Evolutionary conservation across 352 stramenopile genomes (phyloP), one percentile per base, ranked within the genome.

Genomic region (Peronospora destructor): DNA sequence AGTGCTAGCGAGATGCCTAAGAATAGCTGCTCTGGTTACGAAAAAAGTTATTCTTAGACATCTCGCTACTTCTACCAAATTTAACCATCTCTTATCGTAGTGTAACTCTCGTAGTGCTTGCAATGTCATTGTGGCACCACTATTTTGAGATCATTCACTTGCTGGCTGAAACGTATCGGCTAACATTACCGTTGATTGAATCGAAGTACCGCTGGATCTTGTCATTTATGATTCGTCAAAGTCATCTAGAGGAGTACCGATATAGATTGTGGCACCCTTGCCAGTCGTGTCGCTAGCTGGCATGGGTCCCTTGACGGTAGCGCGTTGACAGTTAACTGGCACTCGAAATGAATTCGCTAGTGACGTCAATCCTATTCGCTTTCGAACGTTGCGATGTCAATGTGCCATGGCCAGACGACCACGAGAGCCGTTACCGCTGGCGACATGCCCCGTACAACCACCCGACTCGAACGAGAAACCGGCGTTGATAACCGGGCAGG

Each of bases 111-210:
- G 34, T 58, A 57, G 44, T 42, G 46, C 32, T 44, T 17, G 1
- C 28, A 12, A 32, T 26, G 23, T 6, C 4, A 40, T 40, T 0
- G 14, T 25, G 35, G 4, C 35, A 38, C 8, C 10, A 23, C 43
- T 60, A 67, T 60, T 59, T 56, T 25, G 0, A 61, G 47, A 16
- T 39, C 29, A 10, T 45, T 32, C 10, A 32, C 10, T 25, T 10
- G 28, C 11, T 26, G 28, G 23, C 33, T 38, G 37, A 45, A 53
- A 35, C 11, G 5, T 17, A 14, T 37, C 26, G 35, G 34, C 28
- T 32, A 12, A 32, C 29, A 26, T 46, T 39, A 35, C 26, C 29
- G 48, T 58, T 51, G 49, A 33, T 21, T 19, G 8, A 33, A 32
- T 49, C 39, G 34, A 51, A 52, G 44, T 44, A 34, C 53, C 47